Base-by-base conservation (phyloP, 495 filamentous ascomycete species). In the Aspergillus baeticus region DNA sequence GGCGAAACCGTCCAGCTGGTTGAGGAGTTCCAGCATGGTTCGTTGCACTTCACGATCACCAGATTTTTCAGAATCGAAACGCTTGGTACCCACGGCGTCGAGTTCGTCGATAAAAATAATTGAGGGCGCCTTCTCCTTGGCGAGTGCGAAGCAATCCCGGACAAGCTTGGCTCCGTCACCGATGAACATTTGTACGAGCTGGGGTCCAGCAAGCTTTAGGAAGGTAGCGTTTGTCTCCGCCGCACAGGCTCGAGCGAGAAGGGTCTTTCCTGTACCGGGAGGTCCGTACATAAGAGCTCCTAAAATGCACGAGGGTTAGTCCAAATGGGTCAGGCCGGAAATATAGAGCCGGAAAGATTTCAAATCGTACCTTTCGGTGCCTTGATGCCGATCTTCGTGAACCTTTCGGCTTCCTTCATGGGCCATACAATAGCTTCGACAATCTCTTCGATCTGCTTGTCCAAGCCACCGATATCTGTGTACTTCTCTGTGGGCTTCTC, bases 141-240 rank as follows among this genome's bases (percentile, higher is more conserved):
- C 94, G 1, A 99, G 78, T 7, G 94, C 92, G 68, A 99, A 99
- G 74, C 91, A 94, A 73, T 98, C 94, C 29, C 94, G 89, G 29
- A 99, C 94, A 5, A 99, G 83, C 78, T 98, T 99, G 22, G 95
- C 95, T 57, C 95, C 95, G 64, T 99, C 94, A 64, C 94, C 94
- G 47, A 99, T 99, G 74, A 99, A 99, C 94, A 99, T 99, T 71
- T 99, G 94, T 17, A 99, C 94, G n/a, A 99, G 85, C 74, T 98
- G 95, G 2, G 94, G 94, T 37, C 94, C 94, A 51, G 94, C 94
- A 56, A 99, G 90, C 69, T 98, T 98, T 67, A 99, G 87, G 84
- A 99, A 99, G 42, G 94, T 99, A 55, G 94, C 94, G 54, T 99
- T 93, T 56, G 95, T 98, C 76, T 98, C 93, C 51, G 94, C 94